Conservation (phyloP, 805 yeast species). For the Blastobotrys muscicola region DNA sequence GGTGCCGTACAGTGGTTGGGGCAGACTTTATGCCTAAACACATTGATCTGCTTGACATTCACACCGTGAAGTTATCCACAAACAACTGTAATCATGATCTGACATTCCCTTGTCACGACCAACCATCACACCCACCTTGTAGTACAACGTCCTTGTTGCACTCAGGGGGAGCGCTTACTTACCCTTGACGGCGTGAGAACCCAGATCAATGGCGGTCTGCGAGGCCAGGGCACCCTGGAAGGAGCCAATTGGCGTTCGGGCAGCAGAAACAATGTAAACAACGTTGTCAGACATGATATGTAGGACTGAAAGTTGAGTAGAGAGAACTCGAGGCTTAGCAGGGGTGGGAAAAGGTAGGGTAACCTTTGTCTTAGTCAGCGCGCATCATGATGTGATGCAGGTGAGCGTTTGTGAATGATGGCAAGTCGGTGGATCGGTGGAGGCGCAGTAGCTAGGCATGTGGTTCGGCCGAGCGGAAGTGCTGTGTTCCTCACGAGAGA, state of each 20-base stretch:
- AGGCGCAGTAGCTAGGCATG: too few species aligned
- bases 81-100: too few species aligned
- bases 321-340: not conserved
- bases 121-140: too few species aligned
- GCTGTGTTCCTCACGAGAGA: too few species aligned
- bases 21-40: too few species aligned
- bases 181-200: conserved; percentile 77
- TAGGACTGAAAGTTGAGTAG: not conserved
- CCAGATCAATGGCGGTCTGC: conserved; percentile 73
- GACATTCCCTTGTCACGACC: too few species aligned
- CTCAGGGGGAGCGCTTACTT: conserved; percentile 4
- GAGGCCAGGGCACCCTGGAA: conserved; percentile 79
- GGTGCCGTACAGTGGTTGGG: too few species aligned
- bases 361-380: not conserved
- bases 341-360: not conserved
- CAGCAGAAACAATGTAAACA: conserved; percentile 83
- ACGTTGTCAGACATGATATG: conserved; percentile 2
- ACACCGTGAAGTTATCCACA: too few species aligned
- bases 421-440: too few species aligned
- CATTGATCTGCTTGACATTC: too few species aligned
- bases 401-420: not conserved
- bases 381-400: not conserved
- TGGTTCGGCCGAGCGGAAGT: too few species aligned
- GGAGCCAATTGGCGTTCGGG: conserved; percentile 95
- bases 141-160: too few species aligned